Evolutionary conservation across 2,329 filamentous ascomycete species (phyloP), one percentile per base, ranked within the genome.

Genomic region (Fusarium tuaranense): DNA sequence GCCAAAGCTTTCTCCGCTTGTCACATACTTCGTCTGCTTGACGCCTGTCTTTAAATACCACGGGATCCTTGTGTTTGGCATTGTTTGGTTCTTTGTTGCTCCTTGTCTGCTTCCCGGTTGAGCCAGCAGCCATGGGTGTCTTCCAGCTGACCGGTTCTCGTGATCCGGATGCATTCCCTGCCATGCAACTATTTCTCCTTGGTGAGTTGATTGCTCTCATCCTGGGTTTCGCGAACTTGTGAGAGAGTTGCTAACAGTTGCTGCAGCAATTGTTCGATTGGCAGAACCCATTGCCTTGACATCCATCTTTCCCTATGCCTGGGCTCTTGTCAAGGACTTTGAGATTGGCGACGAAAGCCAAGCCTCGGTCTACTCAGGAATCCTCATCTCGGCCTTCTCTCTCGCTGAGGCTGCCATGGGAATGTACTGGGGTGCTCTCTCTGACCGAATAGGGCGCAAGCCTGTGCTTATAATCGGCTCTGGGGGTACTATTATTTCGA

Each of bases 251-350:
- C 55, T 59, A 27, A 60, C 48, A 53, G 22, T 12, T 13, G n/a
- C 39, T 46, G 27, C 20, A 97, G 95, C 95, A 82, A 94, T 98
- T 87, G 95, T 97, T 81, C 94, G 95, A 73, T 91, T 98, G 76
- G 94, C 95, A 63, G 95, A 98, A 83, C 95, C 95, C 25, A 96
- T 98, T 78, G 95, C 95, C 61, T 89, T 98, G 74, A 98, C 95
- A 2, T 97, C 94, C 80, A 97, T 98, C 83, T 97, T 96, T 79
- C 95, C 95, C 22, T 98, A 98, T 83, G 94, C 94, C 70, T 97
- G 93, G 93, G 89, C 93, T 70, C 91, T 96, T 76, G 92, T 96
- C 76, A 94, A 94, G 83, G 88, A 91, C 77, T 95, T 95, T 83
- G 80, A 94, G 46, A 88, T 95, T 76, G 93, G 92, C 72, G 88